Evolutionary conservation across 345 rosid species (phyloP).

Genomic region (Rhizophora mangle): DNA sequence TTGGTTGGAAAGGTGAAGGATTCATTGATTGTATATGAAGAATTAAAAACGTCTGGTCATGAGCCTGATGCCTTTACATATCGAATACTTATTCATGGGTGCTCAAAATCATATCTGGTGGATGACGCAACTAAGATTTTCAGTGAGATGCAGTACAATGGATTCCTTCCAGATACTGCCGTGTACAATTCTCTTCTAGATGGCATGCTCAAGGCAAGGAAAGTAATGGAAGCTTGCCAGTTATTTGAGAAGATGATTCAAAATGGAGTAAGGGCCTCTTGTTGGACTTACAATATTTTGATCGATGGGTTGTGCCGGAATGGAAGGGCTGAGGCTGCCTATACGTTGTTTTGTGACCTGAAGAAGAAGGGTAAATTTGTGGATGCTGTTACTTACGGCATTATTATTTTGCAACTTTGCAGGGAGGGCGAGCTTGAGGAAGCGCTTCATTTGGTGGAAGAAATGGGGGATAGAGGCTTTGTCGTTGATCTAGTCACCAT

Average conservation of each 20-base stretch:
- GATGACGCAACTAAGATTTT: constrained; percentile 65
- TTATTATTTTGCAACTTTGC: constrained; percentile 66
- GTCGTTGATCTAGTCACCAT: constrained; percentile 76
- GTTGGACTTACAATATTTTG: constrained; percentile 84
- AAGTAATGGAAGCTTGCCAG: constrained; percentile 71
- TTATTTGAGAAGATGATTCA: constrained; percentile 85
- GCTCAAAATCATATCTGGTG: constrained; percentile 59
- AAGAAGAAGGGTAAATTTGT: constrained; percentile 91
- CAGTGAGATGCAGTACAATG: constrained; percentile 69
- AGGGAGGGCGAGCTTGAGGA: constrained; percentile 72
- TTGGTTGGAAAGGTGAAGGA: constrained; percentile 70
- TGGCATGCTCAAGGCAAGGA: constrained; percentile 81
- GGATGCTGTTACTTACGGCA: constrained; percentile 77
- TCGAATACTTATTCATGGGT: constrained; percentile 71
- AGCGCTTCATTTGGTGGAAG: constrained; percentile 68
- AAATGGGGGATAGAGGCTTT: constrained; percentile 79
- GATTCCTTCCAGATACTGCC: constrained; percentile 54
- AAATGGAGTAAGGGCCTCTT: constrained; percentile 72
- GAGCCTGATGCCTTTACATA: constrained; percentile 79
- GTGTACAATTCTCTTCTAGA: constrained; percentile 71
- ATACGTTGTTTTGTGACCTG: constrained; percentile 71
- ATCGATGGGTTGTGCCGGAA: constrained; percentile 82
- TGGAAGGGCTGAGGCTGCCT: constrained; percentile 77
- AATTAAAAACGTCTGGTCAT: constrained; percentile 74
- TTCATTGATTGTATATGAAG: constrained; percentile 67